A percentile compares a stretch with the other conserved stretches of the same genome.
Conservation (phyloP, 2,329 filamentous ascomycete genomes). For the Bipolaris bicolor region DNA sequence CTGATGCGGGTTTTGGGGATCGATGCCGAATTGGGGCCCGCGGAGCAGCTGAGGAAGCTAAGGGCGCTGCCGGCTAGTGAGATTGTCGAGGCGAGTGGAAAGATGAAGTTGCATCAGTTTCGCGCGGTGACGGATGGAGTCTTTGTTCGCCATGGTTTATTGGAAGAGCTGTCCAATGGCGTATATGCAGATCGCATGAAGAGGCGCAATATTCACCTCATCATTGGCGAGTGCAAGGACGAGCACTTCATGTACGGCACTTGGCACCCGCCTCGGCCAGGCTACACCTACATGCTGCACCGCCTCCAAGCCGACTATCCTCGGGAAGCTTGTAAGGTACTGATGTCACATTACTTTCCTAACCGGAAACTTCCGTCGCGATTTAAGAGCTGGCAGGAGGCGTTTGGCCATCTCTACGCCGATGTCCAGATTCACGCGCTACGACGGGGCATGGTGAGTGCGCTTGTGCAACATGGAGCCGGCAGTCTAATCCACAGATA, state of each 20-base stretch:
- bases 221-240: conserved; percentile 62
- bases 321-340: conserved; percentile 48
- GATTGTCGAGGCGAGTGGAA: conserved; percentile 53
- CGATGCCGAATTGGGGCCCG: conserved; percentile 44
- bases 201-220: conserved; percentile 54
- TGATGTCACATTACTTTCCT: conserved; percentile 56
- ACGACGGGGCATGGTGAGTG: conserved; percentile 58
- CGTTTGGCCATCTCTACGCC: conserved; percentile 62
- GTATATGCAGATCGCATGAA: conserved; percentile 55
- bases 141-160: conserved; percentile 56
- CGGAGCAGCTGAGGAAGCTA: conserved; percentile 56
- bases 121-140: conserved; percentile 58
- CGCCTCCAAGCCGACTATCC: conserved; percentile 63
- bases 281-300: conserved; percentile 51
- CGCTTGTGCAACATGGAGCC: conserved; percentile 52
- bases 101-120: conserved; percentile 60
- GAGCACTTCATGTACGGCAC: conserved; percentile 60
- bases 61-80: conserved; percentile 48
- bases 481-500: conserved; percentile 59
- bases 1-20: conserved; percentile 56
- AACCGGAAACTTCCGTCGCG: conserved; percentile 46
- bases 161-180: conserved; percentile 57
- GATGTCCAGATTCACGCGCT: conserved; percentile 63
- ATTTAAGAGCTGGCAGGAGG: conserved; percentile 57
- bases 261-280: conserved; percentile 56